Evolutionary conservation across 139 green algal genomes (phyloP).

Genomic region (Monoraphidium neglectum): DNA sequence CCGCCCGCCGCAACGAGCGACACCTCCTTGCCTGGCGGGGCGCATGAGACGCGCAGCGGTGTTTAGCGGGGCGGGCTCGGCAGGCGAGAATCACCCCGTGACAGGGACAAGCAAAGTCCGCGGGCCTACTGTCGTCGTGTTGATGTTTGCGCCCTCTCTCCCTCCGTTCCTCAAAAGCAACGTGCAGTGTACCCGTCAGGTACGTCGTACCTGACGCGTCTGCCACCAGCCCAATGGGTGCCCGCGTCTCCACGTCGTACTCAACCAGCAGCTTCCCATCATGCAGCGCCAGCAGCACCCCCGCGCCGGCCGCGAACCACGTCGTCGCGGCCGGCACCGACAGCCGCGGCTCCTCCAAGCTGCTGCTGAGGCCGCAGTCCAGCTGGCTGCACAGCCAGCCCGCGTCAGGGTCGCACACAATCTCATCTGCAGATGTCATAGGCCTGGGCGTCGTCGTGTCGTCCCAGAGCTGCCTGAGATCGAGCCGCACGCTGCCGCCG

Average conservation of each 20-base stretch:
- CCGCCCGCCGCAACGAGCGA: slow-evolving; percentile 32
- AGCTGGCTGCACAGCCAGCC: slow-evolving; percentile 68
- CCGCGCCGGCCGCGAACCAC: slow-evolving; percentile 54
- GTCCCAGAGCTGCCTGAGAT: slow-evolving; percentile 42
- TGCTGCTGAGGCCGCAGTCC: slow-evolving; percentile 37
- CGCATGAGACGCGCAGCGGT: background rate
- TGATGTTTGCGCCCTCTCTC: background rate
- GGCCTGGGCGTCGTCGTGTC: slow-evolving; percentile 27
- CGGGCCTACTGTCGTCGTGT: background rate
- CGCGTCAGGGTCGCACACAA: slow-evolving; percentile 61
- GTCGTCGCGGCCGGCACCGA: slow-evolving; percentile 2
- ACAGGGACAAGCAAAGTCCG: background rate
- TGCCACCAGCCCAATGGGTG: slow-evolving; percentile 61
- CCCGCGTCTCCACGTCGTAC: slow-evolving; percentile 55
- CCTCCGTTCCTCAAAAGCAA: background rate
- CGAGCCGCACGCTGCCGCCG: slow-evolving; percentile 48
- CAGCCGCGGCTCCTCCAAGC: background rate
- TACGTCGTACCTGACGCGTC: slow-evolving; percentile 38
- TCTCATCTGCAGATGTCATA: slow-evolving; percentile 58
- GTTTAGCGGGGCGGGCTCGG: background rate
- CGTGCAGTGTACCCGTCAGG: background rate
- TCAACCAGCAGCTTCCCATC: slow-evolving; percentile 48
- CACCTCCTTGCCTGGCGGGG: slow-evolving; percentile 16
- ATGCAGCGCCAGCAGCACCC: slow-evolving; percentile 63
- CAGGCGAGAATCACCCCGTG: background rate